These are phyloP conservation scores for Babjeviella inositovora DNA, from an alignment of 805 yeast genomes.

Conservation along the genomic window DNA sequence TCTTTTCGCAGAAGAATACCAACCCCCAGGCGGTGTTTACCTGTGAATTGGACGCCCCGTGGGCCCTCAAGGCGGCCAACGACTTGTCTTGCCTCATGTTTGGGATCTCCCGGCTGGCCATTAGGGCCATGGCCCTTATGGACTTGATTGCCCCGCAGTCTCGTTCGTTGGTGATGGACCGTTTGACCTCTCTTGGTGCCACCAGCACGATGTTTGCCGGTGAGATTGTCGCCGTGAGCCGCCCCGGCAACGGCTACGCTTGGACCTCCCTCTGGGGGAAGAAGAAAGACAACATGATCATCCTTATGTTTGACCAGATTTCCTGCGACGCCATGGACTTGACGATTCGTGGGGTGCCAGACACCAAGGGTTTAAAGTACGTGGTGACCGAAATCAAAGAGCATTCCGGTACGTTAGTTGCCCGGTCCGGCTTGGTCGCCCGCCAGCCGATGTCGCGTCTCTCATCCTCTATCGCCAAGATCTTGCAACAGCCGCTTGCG, in stretches of 20 bases:
- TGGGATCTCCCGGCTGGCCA: slow-evolving; percentile 56
- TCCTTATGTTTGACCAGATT: slow-evolving; percentile 80
- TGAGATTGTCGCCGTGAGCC: slow-evolving; percentile 65
- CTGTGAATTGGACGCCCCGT: slow-evolving; percentile 57
- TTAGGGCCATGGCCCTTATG: slow-evolving; percentile 47
- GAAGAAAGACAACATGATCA: slow-evolving; percentile 47
- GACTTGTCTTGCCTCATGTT: slow-evolving; percentile 81
- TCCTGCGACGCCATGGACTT: too few relatives aligned
- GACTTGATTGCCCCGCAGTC: slow-evolving; percentile 71
- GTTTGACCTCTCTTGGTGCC: slow-evolving; percentile 20
- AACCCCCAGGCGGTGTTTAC: slow-evolving; percentile 80
- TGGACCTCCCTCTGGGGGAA: slow-evolving; percentile 93
- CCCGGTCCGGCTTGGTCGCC: too few relatives aligned
- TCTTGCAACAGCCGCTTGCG: too few relatives aligned
- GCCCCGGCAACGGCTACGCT: slow-evolving; percentile 49
- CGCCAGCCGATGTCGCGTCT: too few relatives aligned
- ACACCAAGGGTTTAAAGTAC: too few relatives aligned
- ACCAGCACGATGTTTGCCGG: slow-evolving; percentile 57
- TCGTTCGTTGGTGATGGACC: slow-evolving; percentile 48
- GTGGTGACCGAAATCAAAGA: slow-evolving; percentile 5
- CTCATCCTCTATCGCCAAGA: too few relatives aligned
- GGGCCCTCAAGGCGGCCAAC: slow-evolving; percentile 72
- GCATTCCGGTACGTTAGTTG: background rate
- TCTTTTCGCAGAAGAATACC: slow-evolving; percentile 54
- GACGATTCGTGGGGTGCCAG: too few relatives aligned